These are phyloP conservation scores for Claviceps sp. DNA, from an alignment of 2,329 filamentous ascomycete species.

Conservation along the genomic window DNA sequence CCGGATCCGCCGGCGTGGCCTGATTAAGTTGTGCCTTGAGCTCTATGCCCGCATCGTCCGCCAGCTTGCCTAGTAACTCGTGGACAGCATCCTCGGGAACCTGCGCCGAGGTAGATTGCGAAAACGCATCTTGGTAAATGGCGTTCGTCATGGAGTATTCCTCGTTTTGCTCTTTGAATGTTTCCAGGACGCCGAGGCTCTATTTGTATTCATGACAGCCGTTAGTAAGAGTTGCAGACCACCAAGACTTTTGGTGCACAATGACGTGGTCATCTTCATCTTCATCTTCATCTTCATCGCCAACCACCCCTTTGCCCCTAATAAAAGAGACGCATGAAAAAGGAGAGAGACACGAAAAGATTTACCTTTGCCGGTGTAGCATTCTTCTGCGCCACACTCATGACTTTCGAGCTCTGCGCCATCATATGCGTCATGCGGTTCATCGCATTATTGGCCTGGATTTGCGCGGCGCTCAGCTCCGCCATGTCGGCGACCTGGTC, in stretches of 20 bases:
- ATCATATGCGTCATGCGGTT: slow-evolving; percentile 54
- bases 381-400: slow-evolving; percentile 43
- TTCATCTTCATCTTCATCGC: too few relatives aligned
- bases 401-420: slow-evolving; percentile 44
- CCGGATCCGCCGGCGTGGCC: slow-evolving; percentile 41
- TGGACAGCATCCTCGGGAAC: slow-evolving; percentile 76
- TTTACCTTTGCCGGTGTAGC: slow-evolving; percentile 44
- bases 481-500: slow-evolving; percentile 53
- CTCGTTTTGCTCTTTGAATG: slow-evolving; percentile 49
- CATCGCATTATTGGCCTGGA: slow-evolving; percentile 52
- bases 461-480: slow-evolving; percentile 45
- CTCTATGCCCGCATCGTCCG: slow-evolving; percentile 78
- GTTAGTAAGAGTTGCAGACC: too few relatives aligned
- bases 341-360: not conserved
- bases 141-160: slow-evolving; percentile 52
- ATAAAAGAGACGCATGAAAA: not conserved
- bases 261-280: too few relatives aligned
- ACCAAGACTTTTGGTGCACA: too few relatives aligned
- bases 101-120: slow-evolving; percentile 59
- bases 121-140: slow-evolving; percentile 79
- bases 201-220: slow-evolving; percentile 8
- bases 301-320: too few relatives aligned
- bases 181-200: slow-evolving; percentile 47
- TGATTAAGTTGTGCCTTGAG: slow-evolving; percentile 59
- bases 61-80: slow-evolving; percentile 69